phyloP scores from a whole-genome alignment of 345 rosid species.

The Combretum micranthum region DNA sequence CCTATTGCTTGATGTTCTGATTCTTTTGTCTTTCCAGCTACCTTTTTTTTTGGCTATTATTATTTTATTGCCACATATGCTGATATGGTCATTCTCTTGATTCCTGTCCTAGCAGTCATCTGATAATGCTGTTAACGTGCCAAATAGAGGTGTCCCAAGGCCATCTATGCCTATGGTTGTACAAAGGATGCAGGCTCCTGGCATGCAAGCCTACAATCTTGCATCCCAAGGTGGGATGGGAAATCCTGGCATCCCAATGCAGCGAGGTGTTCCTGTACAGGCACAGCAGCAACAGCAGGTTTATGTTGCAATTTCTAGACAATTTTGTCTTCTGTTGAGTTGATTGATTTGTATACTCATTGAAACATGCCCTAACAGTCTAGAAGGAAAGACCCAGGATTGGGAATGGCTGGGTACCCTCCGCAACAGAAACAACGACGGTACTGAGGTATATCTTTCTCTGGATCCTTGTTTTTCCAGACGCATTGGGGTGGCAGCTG shows the following conservation, averaged over 20 bases:
- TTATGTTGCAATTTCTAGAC: neutral
- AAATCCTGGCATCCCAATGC: conserved; percentile 74
- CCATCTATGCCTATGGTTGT: conserved; percentile 49
- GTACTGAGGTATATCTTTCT: conserved; percentile 22
- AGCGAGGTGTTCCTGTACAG: conserved; percentile 61
- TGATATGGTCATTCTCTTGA: neutral
- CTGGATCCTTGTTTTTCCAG: neutral
- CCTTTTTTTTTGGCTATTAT: too few relatives aligned
- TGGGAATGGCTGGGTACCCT: conserved; percentile 78
- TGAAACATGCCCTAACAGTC: conserved; percentile 31
- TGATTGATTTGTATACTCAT: neutral
- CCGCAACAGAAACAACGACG: conserved; percentile 88
- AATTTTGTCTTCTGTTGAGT: neutral
- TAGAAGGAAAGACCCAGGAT: conserved; percentile 81
- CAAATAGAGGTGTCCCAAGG: conserved; percentile 58
- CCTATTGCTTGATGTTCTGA: too few relatives aligned
- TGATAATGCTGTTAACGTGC: conserved; percentile 48
- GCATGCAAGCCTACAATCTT: conserved; percentile 61
- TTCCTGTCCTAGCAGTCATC: conserved; percentile 21
- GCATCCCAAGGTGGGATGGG: conserved; percentile 55
- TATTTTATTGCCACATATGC: too few relatives aligned
- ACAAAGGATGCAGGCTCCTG: conserved; percentile 81
- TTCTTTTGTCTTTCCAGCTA: too few relatives aligned
- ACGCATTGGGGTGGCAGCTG: too few relatives aligned
- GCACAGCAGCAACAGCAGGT: conserved; percentile 55